Evolutionary conservation across 176 grass and related monocot genomes (phyloP), one percentile per base, ranked within the genome.

Genomic region (Zea luxurians): DNA sequence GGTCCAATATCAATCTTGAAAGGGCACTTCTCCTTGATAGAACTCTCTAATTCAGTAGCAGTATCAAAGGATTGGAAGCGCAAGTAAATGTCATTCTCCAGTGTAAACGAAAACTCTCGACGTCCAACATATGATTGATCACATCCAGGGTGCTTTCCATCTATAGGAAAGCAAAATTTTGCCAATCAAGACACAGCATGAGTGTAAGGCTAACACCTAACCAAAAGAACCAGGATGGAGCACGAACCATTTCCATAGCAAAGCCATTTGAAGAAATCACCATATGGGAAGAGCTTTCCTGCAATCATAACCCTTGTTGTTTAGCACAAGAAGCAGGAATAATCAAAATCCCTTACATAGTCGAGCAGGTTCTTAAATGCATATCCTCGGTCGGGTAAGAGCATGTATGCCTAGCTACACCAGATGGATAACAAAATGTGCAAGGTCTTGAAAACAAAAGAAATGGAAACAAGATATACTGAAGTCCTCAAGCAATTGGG

Each of bases 1-100:
- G 96, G 82, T 47, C 96, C 96, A 68, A 98, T 90, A 79, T 98
- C 91, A 48, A 98, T 94, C 62, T 98, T 98, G 74, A 88, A 88
- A 64, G 95, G 95, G 78, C 87, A 92, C 66, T 98, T 98, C 66
- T 89, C 87, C 65, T 86, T 90, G 76, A 98, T 92, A 54, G 91
- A 88, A 44, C 52, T 92, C 72, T 98, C 91, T 78, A 98, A 64
- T 75, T 94, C 91, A 65, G 46, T 45, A 52, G 71, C 89, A 66
- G 36, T 98, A 75, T 86, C 78, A 82, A 94, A 98, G 75, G 95
- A 98, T 68, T 90, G 91, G 71, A 92, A 98, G 11, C 95, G 89
- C 48, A 98, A 37, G 75, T 92, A 94, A 64, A 98, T 92, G 55
- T 98, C 91, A 78, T 90, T 90, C 80, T 98, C 90, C 35, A 98